These are phyloP conservation scores for Copromyces sp. DNA, from an alignment of 495 filamentous ascomycete species.

Conservation along the genomic window DNA sequence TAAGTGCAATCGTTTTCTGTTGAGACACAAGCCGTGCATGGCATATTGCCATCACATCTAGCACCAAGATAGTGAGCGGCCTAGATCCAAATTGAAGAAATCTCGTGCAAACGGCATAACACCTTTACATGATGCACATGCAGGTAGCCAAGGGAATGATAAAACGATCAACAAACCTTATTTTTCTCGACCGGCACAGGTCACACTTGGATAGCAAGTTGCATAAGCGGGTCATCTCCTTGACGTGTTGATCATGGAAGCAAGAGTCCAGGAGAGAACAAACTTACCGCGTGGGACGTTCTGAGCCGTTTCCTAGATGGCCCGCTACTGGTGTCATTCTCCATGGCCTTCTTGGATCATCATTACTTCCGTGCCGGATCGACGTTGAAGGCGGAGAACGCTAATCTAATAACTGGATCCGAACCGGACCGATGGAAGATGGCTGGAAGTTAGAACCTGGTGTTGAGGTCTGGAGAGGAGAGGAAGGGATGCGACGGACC, in stretches of 20 bases:
- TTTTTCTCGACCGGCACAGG: slow-evolving; percentile 17
- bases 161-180: slow-evolving; percentile 6
- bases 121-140: not conserved
- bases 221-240: not conserved
- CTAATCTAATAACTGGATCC: slow-evolving; percentile 1
- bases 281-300: slow-evolving; percentile 18
- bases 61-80: not conserved
- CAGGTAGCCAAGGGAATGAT: not conserved
- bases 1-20: slow-evolving; percentile 23
- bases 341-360: not conserved
- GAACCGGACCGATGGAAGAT: slow-evolving; percentile 12
- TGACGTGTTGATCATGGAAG: not conserved
- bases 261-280: not conserved
- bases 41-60: slow-evolving; percentile 26
- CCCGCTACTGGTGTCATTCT: slow-evolving; percentile 5
- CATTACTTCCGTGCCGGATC: not conserved
- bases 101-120: not conserved
- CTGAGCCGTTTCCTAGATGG: slow-evolving; percentile 17
- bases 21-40: slow-evolving; percentile 20
- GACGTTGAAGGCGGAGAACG: not conserved
- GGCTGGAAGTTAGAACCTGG: not conserved
- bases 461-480: not conserved
- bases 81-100: not conserved
- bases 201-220: slow-evolving; percentile 8
- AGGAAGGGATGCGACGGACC: slow-evolving; percentile 4